Evolutionary conservation across 495 filamentous ascomycete species (phyloP).

Genomic region (Saxispiralis lemnorum): DNA sequence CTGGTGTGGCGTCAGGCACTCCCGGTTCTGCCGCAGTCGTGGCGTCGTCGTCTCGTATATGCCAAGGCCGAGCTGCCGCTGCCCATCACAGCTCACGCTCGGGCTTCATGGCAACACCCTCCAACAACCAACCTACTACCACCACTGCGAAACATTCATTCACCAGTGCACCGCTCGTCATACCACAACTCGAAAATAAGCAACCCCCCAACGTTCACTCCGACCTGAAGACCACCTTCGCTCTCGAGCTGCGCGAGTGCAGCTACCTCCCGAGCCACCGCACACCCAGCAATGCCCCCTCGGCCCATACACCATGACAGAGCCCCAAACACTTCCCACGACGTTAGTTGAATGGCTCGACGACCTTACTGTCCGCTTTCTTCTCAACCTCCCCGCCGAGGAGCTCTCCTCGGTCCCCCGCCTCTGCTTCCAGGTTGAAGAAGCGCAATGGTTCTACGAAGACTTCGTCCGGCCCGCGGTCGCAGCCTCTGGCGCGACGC

Average conservation of each 20-base stretch:
- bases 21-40: no score
- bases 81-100: background rate
- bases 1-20: background rate
- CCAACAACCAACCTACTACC: no score
- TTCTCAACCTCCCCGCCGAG: conserved; percentile 82
- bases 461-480: conserved; percentile 79
- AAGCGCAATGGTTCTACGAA: conserved; percentile 99
- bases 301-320: background rate
- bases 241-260: background rate
- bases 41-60: no score
- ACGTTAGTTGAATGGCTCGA: conserved; percentile 51
- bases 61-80: background rate
- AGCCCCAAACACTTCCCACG: conserved; percentile 15
- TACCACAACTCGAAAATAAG: background rate
- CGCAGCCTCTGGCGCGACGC: conserved; percentile 38
- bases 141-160: no score
- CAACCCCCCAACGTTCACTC: background rate
- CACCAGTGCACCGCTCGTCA: background rate
- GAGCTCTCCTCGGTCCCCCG: conserved; percentile 79
- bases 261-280: background rate
- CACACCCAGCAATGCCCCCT: no score
- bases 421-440: conserved; percentile 95
- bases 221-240: background rate
- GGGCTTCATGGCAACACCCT: no score
- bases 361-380: conserved; percentile 87